A percentile compares a stretch with the other conserved stretches of the same genome.
Evolutionary conservation across 306 rosid species (phyloP).

Genomic region (Trichosanthes cucumerina): DNA sequence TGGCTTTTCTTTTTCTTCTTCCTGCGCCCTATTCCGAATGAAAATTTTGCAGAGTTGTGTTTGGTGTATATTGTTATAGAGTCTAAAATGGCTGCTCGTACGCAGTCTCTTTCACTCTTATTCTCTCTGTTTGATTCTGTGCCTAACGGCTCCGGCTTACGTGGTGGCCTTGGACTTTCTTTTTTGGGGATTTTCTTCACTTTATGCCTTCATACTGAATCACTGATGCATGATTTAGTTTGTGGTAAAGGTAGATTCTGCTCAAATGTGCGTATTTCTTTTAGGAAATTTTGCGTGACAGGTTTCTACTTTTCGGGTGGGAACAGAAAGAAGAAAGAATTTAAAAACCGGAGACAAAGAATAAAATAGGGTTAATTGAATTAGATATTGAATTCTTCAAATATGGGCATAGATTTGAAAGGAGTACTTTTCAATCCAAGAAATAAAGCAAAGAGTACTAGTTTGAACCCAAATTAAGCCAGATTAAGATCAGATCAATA

Average conservation of each 20-base stretch:
- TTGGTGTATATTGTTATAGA: background rate
- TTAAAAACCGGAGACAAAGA: background rate
- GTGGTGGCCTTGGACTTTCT: background rate
- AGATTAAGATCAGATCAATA: background rate
- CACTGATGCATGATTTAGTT: background rate
- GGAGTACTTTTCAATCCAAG: background rate
- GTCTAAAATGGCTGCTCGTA: background rate
- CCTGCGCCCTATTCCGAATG: background rate
- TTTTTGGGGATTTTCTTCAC: background rate
- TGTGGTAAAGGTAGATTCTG: background rate
- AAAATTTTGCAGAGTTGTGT: background rate
- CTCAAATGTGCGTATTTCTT: background rate
- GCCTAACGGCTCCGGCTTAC: background rate
- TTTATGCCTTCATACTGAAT: background rate
- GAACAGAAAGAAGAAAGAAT: background rate
- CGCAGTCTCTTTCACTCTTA: background rate
- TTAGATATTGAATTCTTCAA: background rate
- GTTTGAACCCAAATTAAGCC: background rate
- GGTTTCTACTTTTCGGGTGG: background rate
- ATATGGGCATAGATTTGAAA: background rate
- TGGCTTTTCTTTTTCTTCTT: background rate
- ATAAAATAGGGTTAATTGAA: background rate
- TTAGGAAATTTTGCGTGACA: background rate
- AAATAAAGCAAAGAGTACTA: background rate
- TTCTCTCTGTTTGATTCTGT: background rate